These are phyloP conservation scores for Ogataea naganishii DNA, from an alignment of 805 yeast species.

Conservation along the genomic window DNA sequence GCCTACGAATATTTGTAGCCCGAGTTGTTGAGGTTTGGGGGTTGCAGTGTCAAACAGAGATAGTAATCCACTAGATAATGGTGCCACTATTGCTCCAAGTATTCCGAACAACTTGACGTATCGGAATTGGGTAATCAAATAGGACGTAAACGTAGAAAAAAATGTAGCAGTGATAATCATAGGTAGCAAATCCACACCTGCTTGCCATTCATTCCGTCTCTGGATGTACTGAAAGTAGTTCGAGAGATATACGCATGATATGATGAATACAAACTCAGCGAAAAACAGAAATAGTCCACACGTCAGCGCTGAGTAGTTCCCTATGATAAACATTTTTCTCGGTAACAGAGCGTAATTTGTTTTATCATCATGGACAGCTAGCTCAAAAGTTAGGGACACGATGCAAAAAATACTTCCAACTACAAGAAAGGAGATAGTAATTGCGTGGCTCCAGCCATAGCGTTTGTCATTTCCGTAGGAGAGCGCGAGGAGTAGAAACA, in stretches of 20 bases:
- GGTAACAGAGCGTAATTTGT: slow-evolving; percentile 35
- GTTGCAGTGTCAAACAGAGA: slow-evolving; percentile 32
- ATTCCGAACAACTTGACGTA: slow-evolving; percentile 33
- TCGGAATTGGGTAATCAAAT: slow-evolving; percentile 26
- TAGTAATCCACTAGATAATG: slow-evolving; percentile 37
- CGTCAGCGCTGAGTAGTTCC: slow-evolving; percentile 23
- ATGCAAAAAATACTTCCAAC: slow-evolving; percentile 32
- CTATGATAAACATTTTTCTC: slow-evolving; percentile 27
- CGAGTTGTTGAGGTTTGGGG: slow-evolving; percentile 27
- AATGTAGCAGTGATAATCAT: slow-evolving; percentile 34
- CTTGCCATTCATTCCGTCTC: slow-evolving; percentile 30
- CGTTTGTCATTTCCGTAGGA: slow-evolving; percentile 42
- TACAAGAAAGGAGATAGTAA: slow-evolving; percentile 39
- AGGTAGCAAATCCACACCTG: slow-evolving; percentile 41
- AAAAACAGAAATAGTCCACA: slow-evolving; percentile 6
- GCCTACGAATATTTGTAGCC: slow-evolving; percentile 38
- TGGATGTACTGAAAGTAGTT: slow-evolving; percentile 42
- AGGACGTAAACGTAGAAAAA: slow-evolving; percentile 31
- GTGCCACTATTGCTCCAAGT: slow-evolving; percentile 28
- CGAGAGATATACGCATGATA: slow-evolving; percentile 28
- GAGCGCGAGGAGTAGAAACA: slow-evolving; percentile 36
- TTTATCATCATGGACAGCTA: slow-evolving; percentile 6
- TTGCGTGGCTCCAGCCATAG: slow-evolving; percentile 47
- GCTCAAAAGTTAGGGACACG: slow-evolving; percentile 31
- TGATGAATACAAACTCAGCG: slow-evolving; percentile 35